Evolutionary conservation across 352 stramenopile genomes (phyloP), one percentile per base, ranked within the genome.

Genomic region (Phytophthora nicotianae): DNA sequence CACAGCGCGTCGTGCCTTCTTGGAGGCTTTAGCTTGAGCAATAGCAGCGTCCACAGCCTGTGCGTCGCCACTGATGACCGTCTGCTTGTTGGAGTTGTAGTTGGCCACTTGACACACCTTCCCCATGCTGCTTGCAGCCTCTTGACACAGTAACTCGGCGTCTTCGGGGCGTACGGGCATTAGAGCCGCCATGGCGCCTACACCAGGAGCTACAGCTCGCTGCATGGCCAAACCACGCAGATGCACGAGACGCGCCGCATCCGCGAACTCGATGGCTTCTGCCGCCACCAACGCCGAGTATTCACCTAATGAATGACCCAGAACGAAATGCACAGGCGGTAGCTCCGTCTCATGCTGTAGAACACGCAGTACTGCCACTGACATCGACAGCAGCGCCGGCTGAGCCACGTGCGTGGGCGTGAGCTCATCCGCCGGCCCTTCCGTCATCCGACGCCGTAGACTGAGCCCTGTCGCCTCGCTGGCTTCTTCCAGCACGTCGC

Each of bases 61-160:
- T 13, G 54, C 56, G 27, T 84, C 57, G 29, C 88, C 88, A 50
- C 85, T 95, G 67, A 96, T 83, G 49, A 96, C 88, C 24, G 83
- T 83, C 77, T 96, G 88, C 70, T 91, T 92, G 65, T 64, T 90
- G 9, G 84, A 94, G 74, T 96, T 96, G 74, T 93, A 92, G 72
- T 96, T 96, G 58, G 88, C 86, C 35, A 95, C 85, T 57, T 90
- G 70, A 58, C 87, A 95, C 6, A 86, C 72, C 32, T 70, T 74
- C 13, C 60, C 51, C 0, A 75, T 74, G 47, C 68, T 58, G 1
- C 55, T 46, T 11, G 77, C 68, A 5, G 77, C 78, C 37, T 75
- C 43, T 29, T 56, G 56, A 57, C 81, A 93, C 58, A 91, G 71
- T 13, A 78, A 68, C 35, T 92, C 78, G 29, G 77, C 80, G 24